These are phyloP conservation scores for Plectosphaerella plurivora DNA, from an alignment of 2,329 filamentous ascomycete species.

Conservation along the genomic window DNA sequence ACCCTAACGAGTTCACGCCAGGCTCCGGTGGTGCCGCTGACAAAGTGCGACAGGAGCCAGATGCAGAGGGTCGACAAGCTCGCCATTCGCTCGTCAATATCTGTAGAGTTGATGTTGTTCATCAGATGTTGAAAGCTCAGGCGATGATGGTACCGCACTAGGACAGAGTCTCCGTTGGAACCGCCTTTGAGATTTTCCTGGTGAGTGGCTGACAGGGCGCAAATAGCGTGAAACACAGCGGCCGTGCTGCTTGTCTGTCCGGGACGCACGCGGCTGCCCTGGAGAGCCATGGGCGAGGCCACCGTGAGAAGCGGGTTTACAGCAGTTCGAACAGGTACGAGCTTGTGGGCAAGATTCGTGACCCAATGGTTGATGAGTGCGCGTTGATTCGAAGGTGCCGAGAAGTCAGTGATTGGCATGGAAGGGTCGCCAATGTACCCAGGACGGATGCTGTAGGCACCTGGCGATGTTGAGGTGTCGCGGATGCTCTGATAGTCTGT, in stretches of 20 bases:
- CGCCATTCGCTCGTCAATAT: constrained; percentile 3
- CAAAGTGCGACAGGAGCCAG: constrained; percentile 2
- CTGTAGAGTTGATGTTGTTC: not conserved
- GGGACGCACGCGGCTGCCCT: not conserved
- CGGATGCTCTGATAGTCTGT: no score
- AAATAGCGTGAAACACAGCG: constrained; percentile 5
- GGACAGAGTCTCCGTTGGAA: not conserved
- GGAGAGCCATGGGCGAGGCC: constrained; percentile 3
- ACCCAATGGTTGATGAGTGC: constrained; percentile 6
- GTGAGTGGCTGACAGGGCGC: constrained; percentile 4
- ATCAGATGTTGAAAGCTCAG: constrained; percentile 6
- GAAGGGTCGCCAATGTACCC: not conserved
- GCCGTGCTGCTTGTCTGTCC: constrained; percentile 1
- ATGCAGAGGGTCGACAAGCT: constrained; percentile 2
- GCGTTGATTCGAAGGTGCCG: not conserved
- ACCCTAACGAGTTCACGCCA: constrained; percentile 7
- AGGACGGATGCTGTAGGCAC: not conserved
- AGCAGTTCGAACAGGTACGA: constrained; percentile 1
- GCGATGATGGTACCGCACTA: constrained; percentile 1
- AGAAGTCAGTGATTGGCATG: not conserved
- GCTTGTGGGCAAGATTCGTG: constrained; percentile 3
- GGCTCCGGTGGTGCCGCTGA: constrained; percentile 4
- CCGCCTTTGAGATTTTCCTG: not conserved
- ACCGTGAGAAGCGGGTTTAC: constrained; percentile 1
- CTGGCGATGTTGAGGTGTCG: not conserved